Conservation (phyloP, 2,329 filamentous ascomycete species). For the Ophiobolus disseminans region DNA sequence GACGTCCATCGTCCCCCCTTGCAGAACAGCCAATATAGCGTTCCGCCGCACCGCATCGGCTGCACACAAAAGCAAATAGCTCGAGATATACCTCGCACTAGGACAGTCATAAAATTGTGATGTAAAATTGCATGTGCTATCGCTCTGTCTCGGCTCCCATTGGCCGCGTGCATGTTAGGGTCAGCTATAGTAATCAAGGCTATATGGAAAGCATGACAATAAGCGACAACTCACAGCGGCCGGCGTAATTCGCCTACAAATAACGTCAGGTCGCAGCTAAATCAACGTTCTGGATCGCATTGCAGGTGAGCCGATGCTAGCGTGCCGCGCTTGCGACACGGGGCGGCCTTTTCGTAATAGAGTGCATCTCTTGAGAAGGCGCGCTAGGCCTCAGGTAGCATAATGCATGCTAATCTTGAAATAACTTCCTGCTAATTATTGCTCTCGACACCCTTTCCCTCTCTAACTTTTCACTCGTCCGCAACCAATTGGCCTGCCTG, state of each 20-base stretch:
- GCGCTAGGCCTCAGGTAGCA: conserved; percentile 34
- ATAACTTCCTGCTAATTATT: conserved; percentile 39
- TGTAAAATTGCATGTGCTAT: too few relatives aligned
- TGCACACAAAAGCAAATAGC: conserved; percentile 12
- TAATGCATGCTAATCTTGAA: conserved; percentile 34
- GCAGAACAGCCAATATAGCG: conserved; percentile 7
- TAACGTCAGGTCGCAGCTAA: background rate
- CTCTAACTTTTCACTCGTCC: conserved; percentile 1
- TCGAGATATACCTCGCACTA: background rate
- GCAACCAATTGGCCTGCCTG: conserved; percentile 1
- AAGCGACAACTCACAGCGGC: background rate
- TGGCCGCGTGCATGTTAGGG: background rate
- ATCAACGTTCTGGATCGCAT: conserved; percentile 5
- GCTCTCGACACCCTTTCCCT: conserved; percentile 7
- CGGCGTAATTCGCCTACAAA: background rate
- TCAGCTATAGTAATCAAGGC: conserved; percentile 1
- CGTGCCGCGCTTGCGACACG: conserved; percentile 23
- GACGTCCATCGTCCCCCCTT: background rate
- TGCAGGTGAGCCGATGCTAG: conserved; percentile 17
- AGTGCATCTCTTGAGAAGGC: conserved; percentile 31
- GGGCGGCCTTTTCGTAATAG: conserved; percentile 33
- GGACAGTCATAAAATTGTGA: background rate
- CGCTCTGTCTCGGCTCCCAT: background rate
- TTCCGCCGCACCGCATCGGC: conserved; percentile 12
- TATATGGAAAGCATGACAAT: background rate